Conservation (phyloP, 148 eudicot genomes). For the Amaranthus cruentus region DNA sequence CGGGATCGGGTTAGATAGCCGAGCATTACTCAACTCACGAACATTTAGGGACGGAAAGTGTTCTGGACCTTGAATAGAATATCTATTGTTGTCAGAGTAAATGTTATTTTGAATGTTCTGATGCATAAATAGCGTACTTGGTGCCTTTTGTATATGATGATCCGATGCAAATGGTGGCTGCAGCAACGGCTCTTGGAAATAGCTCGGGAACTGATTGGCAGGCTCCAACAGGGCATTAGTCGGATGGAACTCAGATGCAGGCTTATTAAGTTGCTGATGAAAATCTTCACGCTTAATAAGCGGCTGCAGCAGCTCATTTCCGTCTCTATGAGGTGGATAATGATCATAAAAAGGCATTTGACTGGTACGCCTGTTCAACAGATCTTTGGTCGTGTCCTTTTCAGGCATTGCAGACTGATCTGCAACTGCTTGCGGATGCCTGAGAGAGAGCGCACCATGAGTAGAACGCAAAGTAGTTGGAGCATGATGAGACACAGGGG, state of each 20-base stretch:
- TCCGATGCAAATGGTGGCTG: slow-evolving; percentile 45
- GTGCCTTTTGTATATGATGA: slow-evolving; percentile 40
- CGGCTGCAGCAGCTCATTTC: slow-evolving; percentile 50
- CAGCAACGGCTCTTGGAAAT: slow-evolving; percentile 42
- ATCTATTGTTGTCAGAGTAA: slow-evolving; percentile 45
- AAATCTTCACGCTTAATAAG: slow-evolving; percentile 22
- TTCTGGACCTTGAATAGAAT: slow-evolving; percentile 46
- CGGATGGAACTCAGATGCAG: slow-evolving; percentile 41
- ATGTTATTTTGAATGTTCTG: slow-evolving; percentile 48
- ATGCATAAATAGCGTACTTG: slow-evolving; percentile 40
- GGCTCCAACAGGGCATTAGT: slow-evolving; percentile 38
- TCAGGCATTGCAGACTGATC: slow-evolving; percentile 34
- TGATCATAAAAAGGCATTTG: slow-evolving; percentile 42
- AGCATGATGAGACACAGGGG: slow-evolving; percentile 42
- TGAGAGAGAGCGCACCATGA: slow-evolving; percentile 34
- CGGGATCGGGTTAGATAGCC: slow-evolving; percentile 38
- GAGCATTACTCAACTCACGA: slow-evolving; percentile 56
- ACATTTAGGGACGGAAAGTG: slow-evolving; percentile 39
- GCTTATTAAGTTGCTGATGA: slow-evolving; percentile 50
- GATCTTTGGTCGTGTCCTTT: slow-evolving; percentile 37
- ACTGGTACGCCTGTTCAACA: slow-evolving; percentile 45
- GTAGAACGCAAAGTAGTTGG: slow-evolving; percentile 34
- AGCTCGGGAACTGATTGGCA: slow-evolving; percentile 38
- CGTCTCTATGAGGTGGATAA: slow-evolving; percentile 36
- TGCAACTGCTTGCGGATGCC: slow-evolving; percentile 35